Evolutionary conservation across 2,329 filamentous ascomycete genomes (phyloP), one percentile per base, ranked within the genome.

Genomic region (Septoria linicola): DNA sequence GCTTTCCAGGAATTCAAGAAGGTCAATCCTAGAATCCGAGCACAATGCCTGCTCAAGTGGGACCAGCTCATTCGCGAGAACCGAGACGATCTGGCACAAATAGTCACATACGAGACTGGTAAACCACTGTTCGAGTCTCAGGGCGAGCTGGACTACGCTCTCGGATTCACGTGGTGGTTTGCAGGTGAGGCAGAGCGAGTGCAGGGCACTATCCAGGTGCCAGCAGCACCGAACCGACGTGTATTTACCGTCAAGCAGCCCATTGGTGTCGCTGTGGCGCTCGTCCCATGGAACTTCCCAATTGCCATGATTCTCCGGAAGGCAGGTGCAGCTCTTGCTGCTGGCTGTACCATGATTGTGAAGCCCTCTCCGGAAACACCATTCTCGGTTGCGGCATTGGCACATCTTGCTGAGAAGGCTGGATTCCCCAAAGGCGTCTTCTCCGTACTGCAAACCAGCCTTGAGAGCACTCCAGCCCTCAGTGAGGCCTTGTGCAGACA

Each of bases 211-310:
- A 76, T 85, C 3, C 78, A 81, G 39, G 74, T 76, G 0, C 77
- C 83, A 0, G 73, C 85, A 0, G 71, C 80, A 0, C 81, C 86
- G 0, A 81, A 82, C 25, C 74, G 87, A 4, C 76, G 86, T 10
- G 76, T 84, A 2, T 80, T 91, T 54, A 86, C 84, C 0, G 79
- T 90, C 60, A 91, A 91, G 72, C 85, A 88, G 68, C 85, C 85
- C 0, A 77, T 88, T 52, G 85, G 85, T 49, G 83, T 87, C 8
- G 76, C 80, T 0, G 84, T 79, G 0, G 85, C 84, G 0, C 70
- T 89, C 13, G 84, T 88, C 1, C 85, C 85, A 3, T 88, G 85
- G 85, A 87, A 88, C 61, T 87, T 68, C 46, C 65, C 65, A 14
- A 66, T 67, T 41, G 58, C 60, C 30, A 77, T 88, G 81, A 77